Evolutionary conservation across 345 rosid species (phyloP).

Genomic region (Mercurialis annua): DNA sequence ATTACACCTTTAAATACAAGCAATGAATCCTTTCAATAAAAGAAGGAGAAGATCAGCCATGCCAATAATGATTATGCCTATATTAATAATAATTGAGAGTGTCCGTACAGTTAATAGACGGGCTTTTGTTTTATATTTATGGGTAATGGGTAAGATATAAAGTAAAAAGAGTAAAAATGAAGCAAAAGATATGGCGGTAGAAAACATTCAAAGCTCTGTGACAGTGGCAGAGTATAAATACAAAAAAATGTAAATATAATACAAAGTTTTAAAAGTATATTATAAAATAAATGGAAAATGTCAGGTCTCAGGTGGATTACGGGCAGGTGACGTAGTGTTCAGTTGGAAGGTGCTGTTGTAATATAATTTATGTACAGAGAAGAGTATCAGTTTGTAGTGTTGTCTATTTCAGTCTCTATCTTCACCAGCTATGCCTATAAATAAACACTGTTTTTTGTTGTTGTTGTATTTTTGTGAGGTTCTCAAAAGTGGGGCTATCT

Average conservation of each 20-base stretch:
- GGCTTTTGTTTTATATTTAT: constrained; percentile 17
- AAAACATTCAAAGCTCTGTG: constrained; percentile 27
- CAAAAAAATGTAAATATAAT: no score
- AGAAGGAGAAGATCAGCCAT: no score
- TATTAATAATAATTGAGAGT: no score
- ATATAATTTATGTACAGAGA: neutral
- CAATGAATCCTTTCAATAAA: no score
- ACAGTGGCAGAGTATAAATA: neutral
- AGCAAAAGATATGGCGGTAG: constrained; percentile 40
- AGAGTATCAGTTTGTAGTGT: neutral
- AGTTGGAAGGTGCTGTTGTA: constrained; percentile 14
- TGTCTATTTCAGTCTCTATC: neutral
- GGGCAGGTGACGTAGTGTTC: constrained; percentile 31
- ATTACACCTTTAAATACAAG: no score
- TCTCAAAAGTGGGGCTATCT: no score
- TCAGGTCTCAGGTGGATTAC: neutral
- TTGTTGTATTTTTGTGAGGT: no score
- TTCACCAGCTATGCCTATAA: neutral
- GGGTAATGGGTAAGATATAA: constrained; percentile 26
- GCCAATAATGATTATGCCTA: no score
- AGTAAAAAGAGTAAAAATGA: neutral
- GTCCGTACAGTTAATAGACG: constrained; percentile 19
- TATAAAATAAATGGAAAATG: neutral
- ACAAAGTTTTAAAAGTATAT: no score
- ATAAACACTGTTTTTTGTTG: no score